phyloP scores from a whole-genome alignment of 2,329 filamentous ascomycete genomes.

The Alternaria conjuncta region DNA sequence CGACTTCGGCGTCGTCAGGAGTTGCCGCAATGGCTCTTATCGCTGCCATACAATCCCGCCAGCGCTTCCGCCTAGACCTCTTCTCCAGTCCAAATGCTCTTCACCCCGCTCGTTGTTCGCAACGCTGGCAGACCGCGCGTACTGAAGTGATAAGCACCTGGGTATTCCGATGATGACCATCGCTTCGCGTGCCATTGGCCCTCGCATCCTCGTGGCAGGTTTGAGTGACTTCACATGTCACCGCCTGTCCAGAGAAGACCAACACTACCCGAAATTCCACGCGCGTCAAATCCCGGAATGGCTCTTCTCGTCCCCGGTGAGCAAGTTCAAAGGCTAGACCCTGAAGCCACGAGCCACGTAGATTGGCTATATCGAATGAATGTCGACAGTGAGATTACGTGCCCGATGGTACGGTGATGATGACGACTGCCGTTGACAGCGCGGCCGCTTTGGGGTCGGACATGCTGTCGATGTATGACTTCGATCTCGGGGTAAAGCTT shows the following conservation, averaged over 20 bases:
- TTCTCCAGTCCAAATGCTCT: background rate
- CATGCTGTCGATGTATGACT: conserved; percentile 3
- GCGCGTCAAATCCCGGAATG: too few species aligned
- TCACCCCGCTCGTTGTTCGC: background rate
- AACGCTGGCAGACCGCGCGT: background rate
- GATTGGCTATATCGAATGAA: background rate
- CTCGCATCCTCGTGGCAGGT: background rate
- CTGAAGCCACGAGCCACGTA: background rate
- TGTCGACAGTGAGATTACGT: background rate
- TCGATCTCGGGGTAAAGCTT: background rate
- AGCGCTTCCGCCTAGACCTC: background rate
- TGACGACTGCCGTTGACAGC: conserved; percentile 24
- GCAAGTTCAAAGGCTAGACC: background rate
- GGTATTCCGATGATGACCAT: background rate
- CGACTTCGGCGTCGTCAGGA: background rate
- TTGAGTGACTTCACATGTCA: background rate
- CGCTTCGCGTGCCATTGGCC: background rate
- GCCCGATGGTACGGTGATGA: conserved; percentile 21
- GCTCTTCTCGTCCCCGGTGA: background rate
- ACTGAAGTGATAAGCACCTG: background rate
- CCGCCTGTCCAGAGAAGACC: background rate
- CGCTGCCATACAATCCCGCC: background rate
- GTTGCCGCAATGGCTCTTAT: background rate
- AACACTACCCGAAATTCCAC: background rate
- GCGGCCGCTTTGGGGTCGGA: conserved; percentile 26